Evolutionary conservation across 2,329 filamentous ascomycete genomes (phyloP), one percentile per base, ranked within the genome.

Genomic region (Hypomyces perniciosus): DNA sequence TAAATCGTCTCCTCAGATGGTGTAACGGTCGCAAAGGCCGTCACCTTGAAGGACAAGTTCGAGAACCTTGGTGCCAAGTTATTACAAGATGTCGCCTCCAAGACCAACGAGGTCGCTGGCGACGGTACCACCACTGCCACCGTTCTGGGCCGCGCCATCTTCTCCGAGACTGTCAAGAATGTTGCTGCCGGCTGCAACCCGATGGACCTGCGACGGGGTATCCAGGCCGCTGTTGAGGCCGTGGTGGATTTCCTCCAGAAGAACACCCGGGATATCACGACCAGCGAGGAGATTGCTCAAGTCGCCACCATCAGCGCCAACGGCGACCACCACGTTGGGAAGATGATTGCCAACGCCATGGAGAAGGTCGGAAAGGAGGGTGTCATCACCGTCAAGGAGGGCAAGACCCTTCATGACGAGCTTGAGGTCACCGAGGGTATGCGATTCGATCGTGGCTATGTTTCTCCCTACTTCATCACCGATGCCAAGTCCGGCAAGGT

Each of bases 351-450:
- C 68, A 96, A 85, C 69, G 93, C 93, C 62, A 99, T 99, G 93
- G 93, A 99, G 83, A 96, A 95, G 83, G 93, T 99, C 58, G 93
- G 93, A 74, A 99, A 99, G 83, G 93, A 99, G 79, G 93, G 93
- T 80, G 93, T 99, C 67, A 99, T 99, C 72, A 99, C 93, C 53
- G 92, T 97, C 68, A 99, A 99, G 86, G 93, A 99, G 81, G 93
- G 93, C 70, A 99, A 97, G 87, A 97, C 93, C 54, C 86, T 95
- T 68, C 84, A 88, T 65, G 93, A 99, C 63, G 93, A 99, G 83
- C 86, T 99, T 51, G 93, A 99, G 78, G 85, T 99, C 56, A 99
- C 93, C 54, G 93, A 99, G 85, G 93, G 93, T 71, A 99, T 99
- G 93, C 90, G 93, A 73, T 99, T 99, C 77, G 93, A 99, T 83